Evolutionary conservation across 371 early-diverging fungal species (phyloP).

Genomic region (Spraguea lophii): DNA sequence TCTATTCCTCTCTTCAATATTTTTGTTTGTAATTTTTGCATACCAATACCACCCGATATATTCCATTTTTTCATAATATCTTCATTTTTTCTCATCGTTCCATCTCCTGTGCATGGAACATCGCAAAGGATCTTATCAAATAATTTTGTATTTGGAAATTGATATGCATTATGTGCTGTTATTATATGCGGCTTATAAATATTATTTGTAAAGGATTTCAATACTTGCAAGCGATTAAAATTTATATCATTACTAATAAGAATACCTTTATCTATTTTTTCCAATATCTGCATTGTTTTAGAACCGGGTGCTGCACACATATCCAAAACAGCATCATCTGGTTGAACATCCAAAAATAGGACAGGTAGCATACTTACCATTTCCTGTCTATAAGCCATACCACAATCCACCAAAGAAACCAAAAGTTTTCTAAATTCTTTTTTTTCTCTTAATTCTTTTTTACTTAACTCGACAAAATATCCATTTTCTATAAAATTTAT

Average conservation of each 20-base stretch:
- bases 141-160: conserved; percentile 58
- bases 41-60: conserved; percentile 52
- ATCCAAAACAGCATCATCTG: conserved; percentile 57
- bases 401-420: conserved; percentile 45
- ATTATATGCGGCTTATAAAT: conserved; percentile 73
- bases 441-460: neutral
- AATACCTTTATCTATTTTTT: conserved; percentile 52
- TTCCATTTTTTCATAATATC: conserved; percentile 69
- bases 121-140: conserved; percentile 89
- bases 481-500: no score
- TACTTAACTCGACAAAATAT: no score
- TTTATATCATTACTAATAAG: conserved; percentile 91
- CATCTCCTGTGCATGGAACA: conserved; percentile 86
- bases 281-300: conserved; percentile 59
- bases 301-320: conserved; percentile 55
- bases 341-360: conserved; percentile 67
- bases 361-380: conserved; percentile 93
- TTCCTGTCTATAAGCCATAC: conserved; percentile 83
- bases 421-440: conserved; percentile 11
- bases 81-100: conserved; percentile 84
- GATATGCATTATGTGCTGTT: conserved; percentile 76
- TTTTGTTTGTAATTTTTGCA: conserved; percentile 63
- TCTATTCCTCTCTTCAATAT: conserved; percentile 68
- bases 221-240: conserved; percentile 64
- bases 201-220: conserved; percentile 76